Percentiles rank a stretch among this genome's conserved stretches.
Evolutionary conservation across 768 basidiomycete genomes (phyloP).

Genomic region (Phlebiopsis flavidoalba): DNA sequence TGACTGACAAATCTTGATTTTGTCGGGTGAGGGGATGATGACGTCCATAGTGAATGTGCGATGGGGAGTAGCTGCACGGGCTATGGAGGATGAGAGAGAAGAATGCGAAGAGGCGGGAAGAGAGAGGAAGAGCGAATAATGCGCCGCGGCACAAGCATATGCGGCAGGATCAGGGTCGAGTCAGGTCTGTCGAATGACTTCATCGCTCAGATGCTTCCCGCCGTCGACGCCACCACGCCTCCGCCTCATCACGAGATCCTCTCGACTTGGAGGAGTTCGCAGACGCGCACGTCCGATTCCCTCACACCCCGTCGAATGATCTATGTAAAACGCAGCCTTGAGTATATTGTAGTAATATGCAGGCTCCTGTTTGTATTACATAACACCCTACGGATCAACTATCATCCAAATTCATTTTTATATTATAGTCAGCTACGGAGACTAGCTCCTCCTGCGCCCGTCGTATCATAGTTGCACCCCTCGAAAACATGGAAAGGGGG

Average conservation of each 20-base stretch:
- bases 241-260: not conserved
- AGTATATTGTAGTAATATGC: too few relatives aligned
- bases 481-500: too few relatives aligned
- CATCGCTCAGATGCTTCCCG: not conserved
- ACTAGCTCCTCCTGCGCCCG: too few relatives aligned
- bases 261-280: too few relatives aligned
- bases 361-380: too few relatives aligned
- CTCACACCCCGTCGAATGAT: too few relatives aligned
- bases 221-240: not conserved
- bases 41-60: slow-evolving; percentile 30
- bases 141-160: not conserved
- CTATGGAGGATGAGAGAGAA: not conserved
- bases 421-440: too few relatives aligned
- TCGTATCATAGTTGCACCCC: too few relatives aligned
- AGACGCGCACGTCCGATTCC: too few relatives aligned
- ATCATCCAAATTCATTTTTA: too few relatives aligned
- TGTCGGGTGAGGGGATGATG: slow-evolving; percentile 44
- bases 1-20: slow-evolving; percentile 68
- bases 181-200: not conserved
- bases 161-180: not conserved
- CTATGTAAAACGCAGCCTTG: too few relatives aligned
- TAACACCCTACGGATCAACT: too few relatives aligned
- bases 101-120: not conserved
- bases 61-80: not conserved
- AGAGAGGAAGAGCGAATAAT: not conserved